phyloP scores from a whole-genome alignment of 192 early-diverging fungal genomes.

The Coemansia sp. region DNA sequence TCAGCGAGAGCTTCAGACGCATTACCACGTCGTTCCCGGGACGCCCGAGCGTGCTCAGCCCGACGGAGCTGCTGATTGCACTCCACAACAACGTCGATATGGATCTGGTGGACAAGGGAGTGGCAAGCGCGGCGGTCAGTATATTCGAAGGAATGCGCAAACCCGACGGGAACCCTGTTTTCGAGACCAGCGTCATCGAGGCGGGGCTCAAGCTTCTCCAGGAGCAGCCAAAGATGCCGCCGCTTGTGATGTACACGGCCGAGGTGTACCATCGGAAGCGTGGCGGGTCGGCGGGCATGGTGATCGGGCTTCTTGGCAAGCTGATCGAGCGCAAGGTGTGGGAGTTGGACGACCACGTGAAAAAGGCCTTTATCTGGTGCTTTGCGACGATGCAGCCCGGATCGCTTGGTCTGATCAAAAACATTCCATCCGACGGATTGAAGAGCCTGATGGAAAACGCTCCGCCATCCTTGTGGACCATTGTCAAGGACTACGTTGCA shows the following conservation, averaged over 20 bases:
- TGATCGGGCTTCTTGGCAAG: conserved; percentile 21
- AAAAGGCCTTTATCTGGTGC: conserved; percentile 22
- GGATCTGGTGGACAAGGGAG: background rate
- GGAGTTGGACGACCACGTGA: conserved; percentile 26
- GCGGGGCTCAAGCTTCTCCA: conserved; percentile 37
- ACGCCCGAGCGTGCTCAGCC: conserved; percentile 44
- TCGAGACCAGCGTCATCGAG: conserved; percentile 22
- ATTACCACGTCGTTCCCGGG: conserved; percentile 33
- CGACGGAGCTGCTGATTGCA: conserved; percentile 45
- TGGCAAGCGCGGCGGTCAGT: conserved; percentile 17
- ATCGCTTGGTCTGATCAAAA: conserved; percentile 32
- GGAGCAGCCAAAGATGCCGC: conserved; percentile 24
- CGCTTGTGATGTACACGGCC: conserved; percentile 41
- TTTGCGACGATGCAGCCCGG: conserved; percentile 31
- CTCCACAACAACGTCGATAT: conserved; percentile 27
- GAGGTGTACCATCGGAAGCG: conserved; percentile 22
- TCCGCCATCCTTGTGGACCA: conserved; percentile 5
- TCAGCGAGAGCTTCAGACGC: conserved; percentile 30
- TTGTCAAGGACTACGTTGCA: conserved; percentile 30
- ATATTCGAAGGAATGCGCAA: conserved; percentile 25
- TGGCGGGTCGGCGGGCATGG: conserved; percentile 25
- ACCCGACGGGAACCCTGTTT: conserved; percentile 22
- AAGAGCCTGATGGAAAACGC: conserved; percentile 25
- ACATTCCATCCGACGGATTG: conserved; percentile 26
- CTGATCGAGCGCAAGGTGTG: conserved; percentile 47